Base-by-base conservation (phyloP, 306 rosid species). In the Casuarina cunninghamiana region DNA sequence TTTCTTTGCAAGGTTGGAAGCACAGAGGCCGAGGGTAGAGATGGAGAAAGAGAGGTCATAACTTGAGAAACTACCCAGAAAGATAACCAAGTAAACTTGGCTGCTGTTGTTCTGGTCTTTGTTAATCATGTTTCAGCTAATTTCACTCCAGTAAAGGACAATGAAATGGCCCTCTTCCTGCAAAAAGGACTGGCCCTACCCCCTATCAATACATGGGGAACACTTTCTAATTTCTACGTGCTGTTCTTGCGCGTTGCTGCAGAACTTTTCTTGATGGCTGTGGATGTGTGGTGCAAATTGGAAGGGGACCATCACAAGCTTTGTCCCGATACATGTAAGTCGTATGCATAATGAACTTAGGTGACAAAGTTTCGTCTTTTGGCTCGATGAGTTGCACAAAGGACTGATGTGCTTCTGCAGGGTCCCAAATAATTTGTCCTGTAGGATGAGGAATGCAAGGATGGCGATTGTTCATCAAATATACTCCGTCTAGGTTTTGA, bases 361-460 rank as follows among this genome's bases (percentile, higher is more conserved):
- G 78, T 73, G 77, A 60, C 54, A 70, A 51, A 13, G 5, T 15
- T 78, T 83, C 70, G 61, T 71, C 72, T 44, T 16, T n/a, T 1
- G 48, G 11, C 71, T 73, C 39, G 43, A 65, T 6, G 12, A 5
- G 10, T 66, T 12, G 79, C 48, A 77, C 42, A 41, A 49, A 71
- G 86, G 74, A 83, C 83, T 83, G 35, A 75, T 70, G 13, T 75
- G 62, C 74, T 15, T 71, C 10, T 51, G 9, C 5, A 58, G 78
- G 80, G 80, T 53, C 72, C 81, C 83, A 53, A 63, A 41, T 67
- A 43, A 70, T 57, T 15, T 77, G 82, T 74, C 43, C 32, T 37
- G 10, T 69, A 57, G 71, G 37, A 42, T 73, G 75, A 77, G 32
- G 61, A 66, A 41, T n/a, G n/a, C n/a, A n/a, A n/a, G n/a, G n/a